Evolutionary conservation across 371 early-diverging fungal species (phyloP).

Genomic region (Lichtheimia corymbifera): DNA sequence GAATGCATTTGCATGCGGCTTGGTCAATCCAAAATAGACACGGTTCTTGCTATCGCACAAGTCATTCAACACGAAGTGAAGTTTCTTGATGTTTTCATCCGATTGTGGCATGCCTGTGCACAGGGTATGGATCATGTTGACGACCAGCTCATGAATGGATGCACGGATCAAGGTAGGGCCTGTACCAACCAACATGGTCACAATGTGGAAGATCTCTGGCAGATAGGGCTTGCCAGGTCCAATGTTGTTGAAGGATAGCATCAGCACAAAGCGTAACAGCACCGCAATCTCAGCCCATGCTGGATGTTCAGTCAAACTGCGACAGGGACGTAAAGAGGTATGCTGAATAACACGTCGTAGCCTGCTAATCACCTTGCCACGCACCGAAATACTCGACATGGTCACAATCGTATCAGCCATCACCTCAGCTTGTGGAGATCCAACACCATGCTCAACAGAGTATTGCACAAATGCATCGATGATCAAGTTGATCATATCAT

Average conservation of each 20-base stretch:
- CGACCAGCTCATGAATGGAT: slow-evolving; percentile 86
- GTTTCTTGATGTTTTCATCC: slow-evolving; percentile 58
- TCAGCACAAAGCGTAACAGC: slow-evolving; percentile 80
- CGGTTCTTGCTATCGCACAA: slow-evolving; percentile 77
- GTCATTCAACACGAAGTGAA: slow-evolving; percentile 62
- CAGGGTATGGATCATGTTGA: slow-evolving; percentile 88
- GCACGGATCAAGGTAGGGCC: slow-evolving; percentile 83
- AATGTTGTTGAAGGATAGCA: slow-evolving; percentile 85
- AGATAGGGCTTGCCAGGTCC: slow-evolving; percentile 67
- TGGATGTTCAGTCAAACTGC: slow-evolving; percentile 75
- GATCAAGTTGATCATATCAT: slow-evolving; percentile 75
- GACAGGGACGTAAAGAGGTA: slow-evolving; percentile 70
- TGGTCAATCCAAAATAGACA: slow-evolving; percentile 79
- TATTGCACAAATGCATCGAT: slow-evolving; percentile 81
- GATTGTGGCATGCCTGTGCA: slow-evolving; percentile 67
- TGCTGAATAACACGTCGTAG: slow-evolving; percentile 71
- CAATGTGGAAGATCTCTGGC: slow-evolving; percentile 85
- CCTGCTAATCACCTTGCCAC: slow-evolving; percentile 83
- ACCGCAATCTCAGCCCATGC: slow-evolving; percentile 89
- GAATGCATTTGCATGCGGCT: slow-evolving; percentile 73
- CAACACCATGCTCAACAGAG: slow-evolving; percentile 80
- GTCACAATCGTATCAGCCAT: slow-evolving; percentile 86
- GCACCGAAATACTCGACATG: slow-evolving; percentile 72
- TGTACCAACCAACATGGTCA: slow-evolving; percentile 78
- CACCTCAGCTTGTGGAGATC: slow-evolving; percentile 78